Percentiles rank a stretch among this genome's conserved stretches.
Evolutionary conservation across 2,329 filamentous ascomycete species (phyloP).

Genomic region (Penicillium freii): DNA sequence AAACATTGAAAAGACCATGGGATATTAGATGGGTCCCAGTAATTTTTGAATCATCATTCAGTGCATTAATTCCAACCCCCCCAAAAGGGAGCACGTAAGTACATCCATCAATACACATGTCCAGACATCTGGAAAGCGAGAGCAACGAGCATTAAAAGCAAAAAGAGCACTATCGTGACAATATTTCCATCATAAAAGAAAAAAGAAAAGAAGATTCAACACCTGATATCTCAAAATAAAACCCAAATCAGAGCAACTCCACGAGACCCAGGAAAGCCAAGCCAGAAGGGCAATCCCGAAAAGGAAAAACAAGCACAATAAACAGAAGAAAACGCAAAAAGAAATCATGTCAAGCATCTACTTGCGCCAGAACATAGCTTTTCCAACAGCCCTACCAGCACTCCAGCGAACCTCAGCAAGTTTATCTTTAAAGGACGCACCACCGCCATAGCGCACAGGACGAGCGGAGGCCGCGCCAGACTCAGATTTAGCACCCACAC

Average conservation of each 20-base stretch:
- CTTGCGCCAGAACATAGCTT: slow-evolving; percentile 43
- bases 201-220: slow-evolving; percentile 9
- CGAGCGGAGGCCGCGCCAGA: slow-evolving; percentile 11
- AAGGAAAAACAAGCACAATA: background rate
- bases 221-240: slow-evolving; percentile 4
- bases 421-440: slow-evolving; percentile 36
- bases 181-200: slow-evolving; percentile 25
- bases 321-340: background rate
- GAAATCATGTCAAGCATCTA: slow-evolving; percentile 17
- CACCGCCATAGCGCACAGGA: slow-evolving; percentile 33
- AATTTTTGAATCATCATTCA: background rate
- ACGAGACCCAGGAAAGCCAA: background rate
- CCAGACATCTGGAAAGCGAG: slow-evolving; percentile 13
- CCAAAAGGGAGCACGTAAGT: slow-evolving; percentile 9
- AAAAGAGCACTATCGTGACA: slow-evolving; percentile 17
- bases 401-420: slow-evolving; percentile 38
- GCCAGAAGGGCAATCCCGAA: background rate
- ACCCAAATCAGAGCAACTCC: slow-evolving; percentile 7
- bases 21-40: background rate
- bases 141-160: slow-evolving; percentile 2
- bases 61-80: background rate
- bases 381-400: slow-evolving; percentile 32
- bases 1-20: too few species aligned
- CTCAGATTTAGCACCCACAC: slow-evolving; percentile 22
- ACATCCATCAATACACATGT: slow-evolving; percentile 18